Percentiles rank a stretch among this genome's conserved stretches.
Evolutionary conservation across 768 basidiomycete species (phyloP).

Genomic region (Sporobolomyces pararoseus): DNA sequence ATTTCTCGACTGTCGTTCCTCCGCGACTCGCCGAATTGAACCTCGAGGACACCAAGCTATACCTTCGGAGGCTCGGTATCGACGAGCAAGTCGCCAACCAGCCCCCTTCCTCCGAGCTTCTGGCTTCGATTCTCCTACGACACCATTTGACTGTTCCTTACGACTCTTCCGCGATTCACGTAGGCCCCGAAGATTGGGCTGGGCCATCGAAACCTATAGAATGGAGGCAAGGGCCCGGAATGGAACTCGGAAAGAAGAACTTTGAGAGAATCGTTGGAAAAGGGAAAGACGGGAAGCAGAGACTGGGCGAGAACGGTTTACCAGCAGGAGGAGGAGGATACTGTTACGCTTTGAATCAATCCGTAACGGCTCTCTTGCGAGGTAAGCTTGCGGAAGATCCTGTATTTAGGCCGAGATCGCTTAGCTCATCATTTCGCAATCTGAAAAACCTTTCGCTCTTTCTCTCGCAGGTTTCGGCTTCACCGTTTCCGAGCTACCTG

Average conservation of each 20-base stretch:
- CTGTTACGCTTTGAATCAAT: constrained; percentile 23
- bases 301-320: not conserved
- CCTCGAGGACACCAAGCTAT: constrained; percentile 16
- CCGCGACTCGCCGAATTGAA: constrained; percentile 7
- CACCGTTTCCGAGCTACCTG: constrained; percentile 24
- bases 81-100: not conserved
- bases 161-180: constrained; percentile 27
- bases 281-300: not conserved
- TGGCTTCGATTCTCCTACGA: not conserved
- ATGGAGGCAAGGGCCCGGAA: constrained; percentile 8
- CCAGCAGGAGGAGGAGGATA: constrained; percentile 14
- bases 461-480: constrained; percentile 29
- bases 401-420: not conserved
- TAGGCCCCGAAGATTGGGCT: constrained; percentile 13
- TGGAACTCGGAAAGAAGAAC: constrained; percentile 24
- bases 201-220: constrained; percentile 11
- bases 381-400: not conserved
- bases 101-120: constrained; percentile 21
- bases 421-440: not conserved
- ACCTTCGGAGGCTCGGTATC: constrained; percentile 25
- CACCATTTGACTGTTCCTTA: constrained; percentile 19
- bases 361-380: constrained; percentile 8
- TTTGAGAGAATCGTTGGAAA: constrained; percentile 22
- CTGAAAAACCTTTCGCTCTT: no score
- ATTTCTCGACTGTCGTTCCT: constrained; percentile 15